Percentiles rank a stretch among this genome's conserved stretches.
phyloP scores from a whole-genome alignment of 257 asterid genomes.

The Solanum boliviense region DNA sequence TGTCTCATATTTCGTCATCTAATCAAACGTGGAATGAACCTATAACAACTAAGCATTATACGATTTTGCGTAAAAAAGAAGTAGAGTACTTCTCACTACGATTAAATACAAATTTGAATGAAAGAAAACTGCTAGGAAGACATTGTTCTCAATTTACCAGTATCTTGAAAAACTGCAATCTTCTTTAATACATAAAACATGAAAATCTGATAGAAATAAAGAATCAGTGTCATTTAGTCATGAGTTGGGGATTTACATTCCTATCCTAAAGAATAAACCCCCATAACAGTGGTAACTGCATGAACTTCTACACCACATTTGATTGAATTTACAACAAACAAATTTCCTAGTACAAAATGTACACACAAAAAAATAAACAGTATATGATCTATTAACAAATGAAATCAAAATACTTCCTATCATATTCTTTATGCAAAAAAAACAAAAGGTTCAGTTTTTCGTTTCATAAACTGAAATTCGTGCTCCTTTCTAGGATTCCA shows the following conservation, averaged over 20 bases:
- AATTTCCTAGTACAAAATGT: background rate
- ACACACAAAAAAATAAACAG: background rate
- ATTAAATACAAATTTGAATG: background rate
- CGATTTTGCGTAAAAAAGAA: background rate
- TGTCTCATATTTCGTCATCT: background rate
- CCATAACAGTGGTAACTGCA: background rate
- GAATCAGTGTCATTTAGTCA: background rate
- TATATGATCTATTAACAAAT: background rate
- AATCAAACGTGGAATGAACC: background rate
- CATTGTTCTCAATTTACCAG: background rate
- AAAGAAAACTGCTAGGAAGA: background rate
- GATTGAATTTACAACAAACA: background rate
- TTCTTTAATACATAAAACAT: background rate
- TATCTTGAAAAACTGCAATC: background rate
- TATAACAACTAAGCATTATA: background rate
- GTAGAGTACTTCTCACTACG: background rate
- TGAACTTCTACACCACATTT: background rate
- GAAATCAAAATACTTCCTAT: background rate
- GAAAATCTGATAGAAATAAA: background rate
- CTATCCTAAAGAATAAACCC: background rate
- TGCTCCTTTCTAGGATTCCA: background rate
- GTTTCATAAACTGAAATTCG: background rate
- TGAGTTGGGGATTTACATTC: slow-evolving; percentile 1
- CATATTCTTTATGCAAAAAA: background rate
- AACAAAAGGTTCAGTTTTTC: background rate